Conservation (phyloP, 2,329 filamentous ascomycete genomes). For the Epichloe glyceriae region DNA sequence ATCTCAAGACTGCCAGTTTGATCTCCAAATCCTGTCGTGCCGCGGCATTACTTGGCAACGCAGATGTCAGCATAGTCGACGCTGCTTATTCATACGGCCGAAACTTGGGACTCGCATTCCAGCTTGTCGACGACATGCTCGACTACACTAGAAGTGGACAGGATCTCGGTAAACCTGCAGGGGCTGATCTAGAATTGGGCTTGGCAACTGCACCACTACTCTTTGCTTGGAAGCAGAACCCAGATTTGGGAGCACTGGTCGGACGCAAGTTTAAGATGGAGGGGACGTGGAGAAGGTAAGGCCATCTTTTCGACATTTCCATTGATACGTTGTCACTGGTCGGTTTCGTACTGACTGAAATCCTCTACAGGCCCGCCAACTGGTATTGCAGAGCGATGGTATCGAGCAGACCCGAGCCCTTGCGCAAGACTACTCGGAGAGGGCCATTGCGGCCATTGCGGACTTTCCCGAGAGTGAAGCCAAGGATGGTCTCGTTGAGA, state of each 20-base stretch:
- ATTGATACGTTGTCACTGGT: too few species aligned
- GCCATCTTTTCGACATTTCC: slow-evolving; percentile 8
- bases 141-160: slow-evolving; percentile 81
- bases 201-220: slow-evolving; percentile 86
- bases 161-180: slow-evolving; percentile 87
- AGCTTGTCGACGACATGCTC: slow-evolving; percentile 94
- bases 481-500: slow-evolving; percentile 80
- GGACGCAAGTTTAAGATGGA: slow-evolving; percentile 77
- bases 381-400: slow-evolving; percentile 74
- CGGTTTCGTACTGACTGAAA: neutral
- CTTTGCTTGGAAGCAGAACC: slow-evolving; percentile 87
- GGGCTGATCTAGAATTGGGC: slow-evolving; percentile 84
- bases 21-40: slow-evolving; percentile 95
- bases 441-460: slow-evolving; percentile 73
- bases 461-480: slow-evolving; percentile 88
- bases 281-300: slow-evolving; percentile 72
- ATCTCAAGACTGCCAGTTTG: slow-evolving; percentile 88
- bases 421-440: slow-evolving; percentile 81
- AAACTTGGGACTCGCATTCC: slow-evolving; percentile 89
- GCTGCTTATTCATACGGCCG: slow-evolving; percentile 86
- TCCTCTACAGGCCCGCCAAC: slow-evolving; percentile 57
- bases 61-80: slow-evolving; percentile 67
- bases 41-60: slow-evolving; percentile 71
- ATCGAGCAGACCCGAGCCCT: slow-evolving; percentile 85
- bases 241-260: slow-evolving; percentile 74